These are phyloP conservation scores for Ricinus communis DNA, from an alignment of 345 rosid species.

Conservation along the genomic window DNA sequence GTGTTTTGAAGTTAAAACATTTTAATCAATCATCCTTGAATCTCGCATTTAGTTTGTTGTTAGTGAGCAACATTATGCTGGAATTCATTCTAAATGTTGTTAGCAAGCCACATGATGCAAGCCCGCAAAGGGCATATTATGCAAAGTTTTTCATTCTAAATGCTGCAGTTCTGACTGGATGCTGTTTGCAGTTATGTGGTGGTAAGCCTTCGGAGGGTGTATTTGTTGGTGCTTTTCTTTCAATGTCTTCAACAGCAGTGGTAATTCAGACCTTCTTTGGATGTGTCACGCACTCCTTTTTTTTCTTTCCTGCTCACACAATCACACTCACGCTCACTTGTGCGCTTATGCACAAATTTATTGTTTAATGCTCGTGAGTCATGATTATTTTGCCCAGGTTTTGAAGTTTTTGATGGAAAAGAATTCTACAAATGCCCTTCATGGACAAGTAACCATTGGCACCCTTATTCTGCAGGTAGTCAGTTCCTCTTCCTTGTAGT, in stretches of 20 bases:
- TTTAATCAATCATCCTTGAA: neutral
- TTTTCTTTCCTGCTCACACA: neutral
- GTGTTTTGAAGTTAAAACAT: neutral
- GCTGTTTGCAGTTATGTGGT: slow-evolving; percentile 73
- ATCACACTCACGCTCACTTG: neutral
- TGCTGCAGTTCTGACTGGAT: slow-evolving; percentile 23
- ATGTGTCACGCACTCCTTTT: neutral
- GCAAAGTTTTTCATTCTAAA: neutral
- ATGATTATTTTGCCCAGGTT: slow-evolving; percentile 46
- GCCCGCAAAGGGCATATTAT: neutral
- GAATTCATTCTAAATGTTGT: neutral
- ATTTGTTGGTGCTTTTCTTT: slow-evolving; percentile 84
- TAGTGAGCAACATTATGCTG: neutral
- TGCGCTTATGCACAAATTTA: neutral
- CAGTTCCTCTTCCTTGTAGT: neutral
- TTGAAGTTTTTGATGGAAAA: slow-evolving; percentile 87
- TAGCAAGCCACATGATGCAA: slow-evolving; percentile 1
- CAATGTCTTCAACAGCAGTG: slow-evolving; percentile 98
- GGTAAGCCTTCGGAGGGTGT: slow-evolving; percentile 89
- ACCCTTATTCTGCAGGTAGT: slow-evolving; percentile 86
- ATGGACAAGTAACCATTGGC: slow-evolving; percentile 89
- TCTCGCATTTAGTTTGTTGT: neutral
- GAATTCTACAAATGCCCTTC: slow-evolving; percentile 71
- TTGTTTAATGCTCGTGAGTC: neutral
- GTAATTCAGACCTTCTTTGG: slow-evolving; percentile 33